Percentiles rank a stretch among this genome's conserved stretches.
These are phyloP conservation scores for Candida sp. DNA, from an alignment of 1,139 yeast species.

Conservation along the genomic window DNA sequence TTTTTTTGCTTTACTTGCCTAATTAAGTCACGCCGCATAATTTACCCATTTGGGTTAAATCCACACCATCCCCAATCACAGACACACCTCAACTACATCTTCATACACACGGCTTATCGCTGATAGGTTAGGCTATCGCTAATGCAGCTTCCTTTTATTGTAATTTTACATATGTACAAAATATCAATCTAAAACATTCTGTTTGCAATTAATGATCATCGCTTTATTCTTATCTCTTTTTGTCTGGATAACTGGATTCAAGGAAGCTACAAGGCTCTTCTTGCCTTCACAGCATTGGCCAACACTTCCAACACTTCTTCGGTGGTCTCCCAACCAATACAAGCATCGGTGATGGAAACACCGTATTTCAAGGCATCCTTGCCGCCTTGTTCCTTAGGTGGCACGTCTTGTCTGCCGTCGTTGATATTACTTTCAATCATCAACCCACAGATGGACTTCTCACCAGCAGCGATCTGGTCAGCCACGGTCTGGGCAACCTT, in stretches of 20 bases:
- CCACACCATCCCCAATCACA: too few relatives aligned
- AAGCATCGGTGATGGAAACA: constrained; percentile 96
- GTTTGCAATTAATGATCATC: neutral
- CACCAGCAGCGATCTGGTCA: constrained; percentile 83
- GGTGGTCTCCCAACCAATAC: constrained; percentile 93
- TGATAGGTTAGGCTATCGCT: neutral
- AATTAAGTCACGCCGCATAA: neutral
- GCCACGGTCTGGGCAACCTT: constrained; percentile 81
- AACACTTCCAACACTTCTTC: constrained; percentile 77
- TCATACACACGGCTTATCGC: neutral
- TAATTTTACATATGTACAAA: neutral
- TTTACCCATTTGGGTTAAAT: neutral
- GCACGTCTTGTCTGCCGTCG: constrained; percentile 92
- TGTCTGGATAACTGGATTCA: neutral
- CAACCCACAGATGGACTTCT: constrained; percentile 80
- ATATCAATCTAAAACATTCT: constrained; percentile 3
- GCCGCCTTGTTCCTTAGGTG: constrained; percentile 54
- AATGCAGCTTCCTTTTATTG: neutral
- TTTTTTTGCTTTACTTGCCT: too few relatives aligned
- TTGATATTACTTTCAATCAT: constrained; percentile 96
- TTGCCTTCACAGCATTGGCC: constrained; percentile 79
- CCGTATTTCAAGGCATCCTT: constrained; percentile 86
- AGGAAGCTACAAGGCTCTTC: constrained; percentile 52
- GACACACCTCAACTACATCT: too few relatives aligned
- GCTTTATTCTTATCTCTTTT: neutral